phyloP scores from a whole-genome alignment of 768 basidiomycete genomes.

The Leccinum olivaceopallidum region DNA sequence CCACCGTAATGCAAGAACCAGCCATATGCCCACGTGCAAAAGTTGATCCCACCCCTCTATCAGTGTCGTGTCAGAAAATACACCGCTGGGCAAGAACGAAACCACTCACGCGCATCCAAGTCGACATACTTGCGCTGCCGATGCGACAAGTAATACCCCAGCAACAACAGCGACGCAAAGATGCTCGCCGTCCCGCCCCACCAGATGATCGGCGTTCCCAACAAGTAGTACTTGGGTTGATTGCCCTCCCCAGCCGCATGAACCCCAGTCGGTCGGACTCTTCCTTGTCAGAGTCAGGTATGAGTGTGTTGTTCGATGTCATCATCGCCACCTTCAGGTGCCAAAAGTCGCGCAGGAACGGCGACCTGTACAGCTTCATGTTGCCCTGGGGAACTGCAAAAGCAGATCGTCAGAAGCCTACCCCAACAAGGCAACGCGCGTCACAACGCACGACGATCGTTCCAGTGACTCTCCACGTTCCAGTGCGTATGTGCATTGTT shows the following conservation, averaged over 20 bases:
- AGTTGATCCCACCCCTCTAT: slow-evolving; percentile 93
- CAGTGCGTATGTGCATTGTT: slow-evolving; percentile 87
- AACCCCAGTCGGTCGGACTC: slow-evolving; percentile 90
- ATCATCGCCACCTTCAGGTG: slow-evolving; percentile 99
- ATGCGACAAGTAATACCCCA: slow-evolving; percentile 75
- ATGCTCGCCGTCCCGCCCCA: slow-evolving; percentile 79
- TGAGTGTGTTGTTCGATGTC: slow-evolving; percentile 97
- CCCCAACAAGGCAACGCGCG: neutral
- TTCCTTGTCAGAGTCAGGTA: slow-evolving; percentile 98
- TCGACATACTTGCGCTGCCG: slow-evolving; percentile 88
- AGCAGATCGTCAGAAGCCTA: neutral
- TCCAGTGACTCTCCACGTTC: slow-evolving; percentile 99
- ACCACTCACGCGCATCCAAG: slow-evolving; percentile 77
- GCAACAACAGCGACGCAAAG: slow-evolving; percentile 47
- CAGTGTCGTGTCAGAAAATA: slow-evolving; percentile 2
- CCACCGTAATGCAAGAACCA: slow-evolving; percentile 90
- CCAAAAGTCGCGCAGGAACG: slow-evolving; percentile 97
- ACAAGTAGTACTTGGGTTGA: slow-evolving; percentile 89
- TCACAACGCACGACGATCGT: slow-evolving; percentile 78
- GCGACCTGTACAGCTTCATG: slow-evolving; percentile 80
- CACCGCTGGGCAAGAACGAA: neutral
- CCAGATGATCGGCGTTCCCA: slow-evolving; percentile 92
- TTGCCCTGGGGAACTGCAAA: slow-evolving; percentile 77
- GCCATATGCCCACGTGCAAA: slow-evolving; percentile 86
- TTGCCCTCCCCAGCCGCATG: slow-evolving; percentile 80